Evolutionary conservation across 768 basidiomycete species (phyloP), one percentile per base, ranked within the genome.

Genomic region (Boletus tylopilopsis): DNA sequence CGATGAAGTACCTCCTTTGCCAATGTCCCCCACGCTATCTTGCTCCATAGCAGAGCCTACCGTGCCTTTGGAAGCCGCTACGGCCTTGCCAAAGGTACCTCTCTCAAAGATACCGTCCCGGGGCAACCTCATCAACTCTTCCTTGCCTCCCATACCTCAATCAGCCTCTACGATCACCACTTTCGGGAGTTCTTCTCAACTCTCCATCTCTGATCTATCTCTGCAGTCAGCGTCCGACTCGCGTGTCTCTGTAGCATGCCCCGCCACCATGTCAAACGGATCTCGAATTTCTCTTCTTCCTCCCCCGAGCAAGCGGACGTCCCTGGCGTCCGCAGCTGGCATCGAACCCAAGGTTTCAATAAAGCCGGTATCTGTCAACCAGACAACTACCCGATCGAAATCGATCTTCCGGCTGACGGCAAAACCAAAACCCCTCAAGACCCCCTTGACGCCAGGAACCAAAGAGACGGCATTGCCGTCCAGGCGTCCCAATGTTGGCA

Each of bases 361-460:
- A 9, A 49, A 46, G 10, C 38, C 45, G 12, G 13, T 41, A 5
- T 23, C 52, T 46, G 11, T 45, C 16, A 32, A 21, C 29, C 33
- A 51, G 24, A 15, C 44, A 12, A 19, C 42, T 1, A 34, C 34
- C 6, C 56, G 63, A 35, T 44, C 67, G 9, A 69, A 69, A 46
- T 64, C 66, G 13, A 69, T 69, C 16, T 67, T 67, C 45, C 54
- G 61, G 7, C 49, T 65, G 44, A 48, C 63, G 13, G 46, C 59
- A 7, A 67, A 63, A 53, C 46, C 61, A 34, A 67, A 68, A 34
- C 50, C 41, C 30, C 30, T 53, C 24, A 65, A 63, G 42, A 37
- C 27, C 9, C 60, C 63, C 4, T 11, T 34, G 6, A 13, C 42
- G 2, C 41, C 48, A 10, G 50, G 45, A 23, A 30, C 33, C 24